Evolutionary conservation across 805 yeast genomes (phyloP), one percentile per base, ranked within the genome.

Genomic region (Starmerella khaoyaiensis): DNA sequence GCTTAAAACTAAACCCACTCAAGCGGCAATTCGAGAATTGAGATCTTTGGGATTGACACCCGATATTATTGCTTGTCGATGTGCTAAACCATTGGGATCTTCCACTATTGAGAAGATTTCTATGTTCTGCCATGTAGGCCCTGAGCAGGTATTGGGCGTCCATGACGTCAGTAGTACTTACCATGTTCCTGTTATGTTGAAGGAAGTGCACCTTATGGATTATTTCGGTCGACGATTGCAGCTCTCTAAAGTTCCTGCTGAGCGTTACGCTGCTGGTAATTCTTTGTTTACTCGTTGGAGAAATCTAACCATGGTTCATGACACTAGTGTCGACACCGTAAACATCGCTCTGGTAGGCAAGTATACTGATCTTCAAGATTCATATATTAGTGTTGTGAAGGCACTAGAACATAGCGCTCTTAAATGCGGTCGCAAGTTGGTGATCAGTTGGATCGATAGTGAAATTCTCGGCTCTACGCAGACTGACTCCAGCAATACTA

Each of bases 1-100:
- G 67, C 95, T 90, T 62, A 90, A 90, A 70, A 90, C 99, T 29
- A 90, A 90, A 63, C 99, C 99, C 41, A 90, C 99, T 10, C 99
- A 90, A 66, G 98, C 97, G 47, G 99, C 99, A 33, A 80, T 90
- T 56, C 83, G 84, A 60, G 98, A 90, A 61, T 71, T 90, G 62
- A 79, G 99, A 64, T 80, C 94, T 32, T 66, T 87, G 44, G 99
- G 99, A 53, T 72, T 90, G 58, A 74, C 77, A 26, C 97, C 97
- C 16, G 97, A 90, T 61, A 78, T 90, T 74, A 83, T 90, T 64
- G 98, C 97, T 40, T 87, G 97, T 67, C 76, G 99, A 67, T 90
- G 99, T 67, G 69, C 82, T 36, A 79, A 79, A 49, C 71, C 71
- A 55, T 71, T 90, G 51, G 93, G 80, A 54, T 62, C 63, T 41